Base-by-base conservation (phyloP, 2,329 filamentous ascomycete genomes). In the Trichoderma simmonsii region DNA sequence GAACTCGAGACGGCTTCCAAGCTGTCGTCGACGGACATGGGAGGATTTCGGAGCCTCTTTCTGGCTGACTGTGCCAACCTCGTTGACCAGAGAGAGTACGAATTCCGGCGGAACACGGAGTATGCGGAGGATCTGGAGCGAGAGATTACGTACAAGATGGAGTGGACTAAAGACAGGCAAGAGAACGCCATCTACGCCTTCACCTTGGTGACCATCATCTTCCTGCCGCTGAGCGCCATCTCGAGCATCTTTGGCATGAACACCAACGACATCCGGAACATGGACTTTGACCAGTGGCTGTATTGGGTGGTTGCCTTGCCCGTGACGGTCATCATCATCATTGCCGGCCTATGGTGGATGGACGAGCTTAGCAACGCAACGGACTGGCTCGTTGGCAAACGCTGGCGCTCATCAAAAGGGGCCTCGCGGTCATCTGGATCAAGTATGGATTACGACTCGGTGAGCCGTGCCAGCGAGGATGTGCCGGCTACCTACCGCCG, bases 241-340 rank as follows among this genome's bases (percentile, higher is more conserved):
- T 82, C 84, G 12, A 84, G 83, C 75, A 82, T 86, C 71, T 85
- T 88, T 74, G 86, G 86, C 69, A 87, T 88, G 85, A 87, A 88
- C 76, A 85, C 85, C 4, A 79, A 78, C 63, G 86, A 87, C 74
- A 79, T 87, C 5, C 82, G 85, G 30, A 82, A 87, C 74, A 85
- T 86, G 82, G 79, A 83, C n/a, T 77, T 78, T 9, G 79, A 79
- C 4, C 85, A 87, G 77, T 85, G 84, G 83, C 75, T 83, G 3
- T 88, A 86, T 77, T 88, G 86, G 86, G 81, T 80, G 2, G 80
- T 83, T 0, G 84, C 86, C 2, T 70, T 87, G 12, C 85, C 85
- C 1, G 78, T 87, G 3, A 87, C 86, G 0, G 64, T 83, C 0
- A 70, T 80, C 3, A 80, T 86, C 30, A 80, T 86, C 43, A 36